Conservation (phyloP, 164 flowering plant genomes). For the Warburgia ugandensis region DNA sequence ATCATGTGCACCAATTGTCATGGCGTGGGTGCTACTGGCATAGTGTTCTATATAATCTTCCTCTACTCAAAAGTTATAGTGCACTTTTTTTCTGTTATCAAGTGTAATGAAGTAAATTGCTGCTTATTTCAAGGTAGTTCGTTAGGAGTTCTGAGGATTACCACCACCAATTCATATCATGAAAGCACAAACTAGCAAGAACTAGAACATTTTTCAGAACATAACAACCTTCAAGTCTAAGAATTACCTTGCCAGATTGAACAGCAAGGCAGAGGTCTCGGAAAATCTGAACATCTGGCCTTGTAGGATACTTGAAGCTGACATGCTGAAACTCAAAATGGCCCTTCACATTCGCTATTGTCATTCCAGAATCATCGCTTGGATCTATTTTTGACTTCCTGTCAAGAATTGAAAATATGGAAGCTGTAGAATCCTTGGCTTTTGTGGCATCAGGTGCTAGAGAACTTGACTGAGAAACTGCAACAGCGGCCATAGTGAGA, state of each 20-base stretch:
- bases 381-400: constrained; percentile 39
- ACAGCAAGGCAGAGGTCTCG: constrained; percentile 36
- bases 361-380: constrained; percentile 30
- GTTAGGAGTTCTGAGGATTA: too few species aligned
- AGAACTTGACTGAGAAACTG: constrained; percentile 33
- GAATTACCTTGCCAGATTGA: constrained; percentile 44
- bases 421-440: constrained; percentile 34
- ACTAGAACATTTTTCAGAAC: too few species aligned
- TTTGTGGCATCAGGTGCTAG: constrained; percentile 35
- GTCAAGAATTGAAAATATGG: constrained; percentile 40
- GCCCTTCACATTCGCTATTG: constrained; percentile 33
- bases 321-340: constrained; percentile 41
- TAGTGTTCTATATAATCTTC: too few species aligned
- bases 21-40: too few species aligned
- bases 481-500: constrained; percentile 32
- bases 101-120: too few species aligned
- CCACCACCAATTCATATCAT: too few species aligned
- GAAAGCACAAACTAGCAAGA: too few species aligned
- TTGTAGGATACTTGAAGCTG: constrained; percentile 42
- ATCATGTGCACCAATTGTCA: too few species aligned
- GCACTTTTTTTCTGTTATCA: too few species aligned
- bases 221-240: too few species aligned
- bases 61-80: too few species aligned
- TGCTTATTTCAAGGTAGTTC: too few species aligned
- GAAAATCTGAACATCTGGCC: constrained; percentile 40